Percentiles rank a stretch among this genome's conserved stretches.
Evolutionary conservation across 495 filamentous ascomycete genomes (phyloP).

Genomic region (Tuber aestivum): DNA sequence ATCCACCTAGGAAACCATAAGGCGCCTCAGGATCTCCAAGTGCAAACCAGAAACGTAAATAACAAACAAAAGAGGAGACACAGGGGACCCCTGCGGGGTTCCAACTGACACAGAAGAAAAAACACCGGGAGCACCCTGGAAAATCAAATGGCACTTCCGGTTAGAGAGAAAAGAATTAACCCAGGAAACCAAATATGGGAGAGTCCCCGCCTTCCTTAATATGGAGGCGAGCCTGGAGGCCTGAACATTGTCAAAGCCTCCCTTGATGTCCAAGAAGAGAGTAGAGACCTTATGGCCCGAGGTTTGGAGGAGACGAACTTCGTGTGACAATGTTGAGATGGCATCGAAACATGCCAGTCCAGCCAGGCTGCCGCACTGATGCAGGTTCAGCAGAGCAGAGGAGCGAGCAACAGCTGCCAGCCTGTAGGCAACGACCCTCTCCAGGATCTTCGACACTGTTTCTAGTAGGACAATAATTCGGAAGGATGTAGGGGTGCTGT

Average conservation of each 20-base stretch:
- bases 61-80: too few relatives aligned
- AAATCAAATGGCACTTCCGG: too few relatives aligned
- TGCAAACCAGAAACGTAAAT: too few relatives aligned
- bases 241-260: not conserved
- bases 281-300: not conserved
- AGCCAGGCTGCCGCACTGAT: not conserved
- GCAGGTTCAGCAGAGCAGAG: not conserved
- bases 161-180: not conserved
- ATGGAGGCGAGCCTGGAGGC: not conserved
- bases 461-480: conserved; percentile 3
- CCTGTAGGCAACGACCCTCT: too few relatives aligned
- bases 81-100: too few relatives aligned
- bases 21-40: too few relatives aligned
- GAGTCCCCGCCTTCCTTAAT: not conserved
- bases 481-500: not conserved
- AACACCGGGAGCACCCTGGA: too few relatives aligned
- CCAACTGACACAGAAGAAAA: too few relatives aligned
- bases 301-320: not conserved
- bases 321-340: not conserved
- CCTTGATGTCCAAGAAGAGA: conserved; percentile 1
- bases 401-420: too few relatives aligned
- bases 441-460: not conserved
- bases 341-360: not conserved
- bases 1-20: too few relatives aligned
- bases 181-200: not conserved